phyloP scores from a whole-genome alignment of 148 eudicot species.

The Pouteria glomerata region DNA sequence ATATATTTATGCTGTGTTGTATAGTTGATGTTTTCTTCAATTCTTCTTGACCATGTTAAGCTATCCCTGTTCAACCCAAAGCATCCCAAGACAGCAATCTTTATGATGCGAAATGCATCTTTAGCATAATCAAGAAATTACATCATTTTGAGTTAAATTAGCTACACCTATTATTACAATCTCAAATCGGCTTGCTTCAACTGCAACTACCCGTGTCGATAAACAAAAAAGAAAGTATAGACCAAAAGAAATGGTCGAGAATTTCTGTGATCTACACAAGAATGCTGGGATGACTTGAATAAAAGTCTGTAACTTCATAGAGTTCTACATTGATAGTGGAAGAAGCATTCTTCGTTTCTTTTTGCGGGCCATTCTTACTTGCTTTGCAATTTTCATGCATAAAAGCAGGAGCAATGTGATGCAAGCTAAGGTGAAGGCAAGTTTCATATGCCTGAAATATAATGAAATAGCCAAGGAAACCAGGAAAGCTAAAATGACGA shows the following conservation, averaged over 20 bases:
- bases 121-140: no score
- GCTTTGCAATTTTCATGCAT: conserved; percentile 88
- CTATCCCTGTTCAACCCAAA: no score
- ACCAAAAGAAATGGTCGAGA: conserved; percentile 19
- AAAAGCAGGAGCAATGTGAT: conserved; percentile 58
- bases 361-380: conserved; percentile 82
- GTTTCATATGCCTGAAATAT: conserved; percentile 74
- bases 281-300: neutral
- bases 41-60: no score
- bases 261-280: conserved; percentile 13
- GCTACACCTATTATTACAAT: conserved; percentile 14
- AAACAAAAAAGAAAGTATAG: neutral
- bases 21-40: no score
- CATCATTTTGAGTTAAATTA: neutral
- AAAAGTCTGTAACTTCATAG: neutral
- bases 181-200: conserved; percentile 18
- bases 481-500: conserved; percentile 74
- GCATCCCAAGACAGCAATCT: no score
- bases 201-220: conserved; percentile 15
- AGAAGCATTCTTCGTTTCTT: conserved; percentile 99
- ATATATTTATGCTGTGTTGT: no score
- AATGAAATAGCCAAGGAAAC: conserved; percentile 86
- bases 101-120: no score
- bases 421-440: conserved; percentile 68
- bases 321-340: conserved; percentile 75